phyloP scores from a whole-genome alignment of 768 basidiomycete species.

The Clathrus columnatus region DNA sequence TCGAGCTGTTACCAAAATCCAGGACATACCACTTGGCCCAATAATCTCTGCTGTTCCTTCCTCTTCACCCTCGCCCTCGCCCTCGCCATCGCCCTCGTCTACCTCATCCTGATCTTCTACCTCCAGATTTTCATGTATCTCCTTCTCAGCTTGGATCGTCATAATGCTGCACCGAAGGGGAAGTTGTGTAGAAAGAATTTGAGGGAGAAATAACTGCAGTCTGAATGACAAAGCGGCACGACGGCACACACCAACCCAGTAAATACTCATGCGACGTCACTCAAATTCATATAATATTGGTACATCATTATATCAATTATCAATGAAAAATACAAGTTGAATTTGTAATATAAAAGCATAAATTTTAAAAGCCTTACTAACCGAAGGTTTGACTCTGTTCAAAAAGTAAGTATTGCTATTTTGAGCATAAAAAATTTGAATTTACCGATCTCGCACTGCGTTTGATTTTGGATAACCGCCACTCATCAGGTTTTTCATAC shows the following conservation, averaged over 20 bases:
- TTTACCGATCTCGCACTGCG: constrained; percentile 74
- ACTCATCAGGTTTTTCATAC: constrained; percentile 90
- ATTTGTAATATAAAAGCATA: no score
- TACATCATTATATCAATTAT: background rate
- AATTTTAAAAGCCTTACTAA: constrained; percentile 24
- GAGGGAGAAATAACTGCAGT: background rate
- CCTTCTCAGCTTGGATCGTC: constrained; percentile 4
- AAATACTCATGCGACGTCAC: background rate
- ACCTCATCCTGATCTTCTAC: constrained; percentile 21
- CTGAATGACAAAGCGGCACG: background rate
- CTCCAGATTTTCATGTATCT: constrained; percentile 8
- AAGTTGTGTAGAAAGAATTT: background rate
- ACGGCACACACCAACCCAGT: background rate
- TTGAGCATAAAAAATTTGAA: background rate
- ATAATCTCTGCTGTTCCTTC: constrained; percentile 14
- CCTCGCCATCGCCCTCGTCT: constrained; percentile 22
- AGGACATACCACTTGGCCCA: constrained; percentile 9
- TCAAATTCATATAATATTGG: background rate
- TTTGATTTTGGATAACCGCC: constrained; percentile 90
- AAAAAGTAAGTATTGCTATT: background rate
- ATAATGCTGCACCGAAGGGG: background rate
- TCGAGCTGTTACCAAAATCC: background rate
- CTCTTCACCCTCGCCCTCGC: constrained; percentile 21
- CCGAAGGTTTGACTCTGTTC: constrained; percentile 85
- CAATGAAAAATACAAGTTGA: background rate